These are phyloP conservation scores for Chloranthus sessilifolius DNA, from an alignment of 164 flowering plant species.

Conservation along the genomic window DNA sequence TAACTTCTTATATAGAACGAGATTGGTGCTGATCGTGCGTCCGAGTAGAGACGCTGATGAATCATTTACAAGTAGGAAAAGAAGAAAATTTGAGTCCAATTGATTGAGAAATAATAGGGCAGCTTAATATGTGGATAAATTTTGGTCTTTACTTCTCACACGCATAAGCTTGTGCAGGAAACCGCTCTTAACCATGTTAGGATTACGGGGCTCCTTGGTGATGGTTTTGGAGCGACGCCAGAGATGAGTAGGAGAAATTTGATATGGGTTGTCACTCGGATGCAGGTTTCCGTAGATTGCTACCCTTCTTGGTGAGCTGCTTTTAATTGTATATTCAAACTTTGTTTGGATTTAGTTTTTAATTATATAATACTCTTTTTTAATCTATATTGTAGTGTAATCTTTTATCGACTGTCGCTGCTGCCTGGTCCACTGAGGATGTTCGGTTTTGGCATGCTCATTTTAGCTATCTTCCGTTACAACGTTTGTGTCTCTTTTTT, in stretches of 20 bases:
- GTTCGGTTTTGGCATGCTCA: too few relatives aligned
- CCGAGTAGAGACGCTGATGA: conserved; percentile 95
- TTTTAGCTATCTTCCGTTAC: too few relatives aligned
- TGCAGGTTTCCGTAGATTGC: conserved; percentile 84
- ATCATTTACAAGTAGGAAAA: conserved; percentile 84
- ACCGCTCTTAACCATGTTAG: conserved; percentile 93
- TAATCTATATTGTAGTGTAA: too few relatives aligned
- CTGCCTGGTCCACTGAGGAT: too few relatives aligned
- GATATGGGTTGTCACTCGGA: conserved; percentile 91
- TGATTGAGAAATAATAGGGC: neutral
- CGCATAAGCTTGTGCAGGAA: conserved; percentile 42
- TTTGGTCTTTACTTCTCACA: neutral
- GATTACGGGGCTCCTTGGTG: conserved; percentile 74
- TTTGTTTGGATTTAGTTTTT: too few relatives aligned
- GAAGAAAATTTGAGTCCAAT: neutral
- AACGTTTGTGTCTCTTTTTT: too few relatives aligned
- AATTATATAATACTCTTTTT: too few relatives aligned
- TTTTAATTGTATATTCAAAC: too few relatives aligned
- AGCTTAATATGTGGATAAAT: neutral
- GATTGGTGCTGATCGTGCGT: conserved; percentile 90
- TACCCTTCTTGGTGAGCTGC: conserved; percentile 87
- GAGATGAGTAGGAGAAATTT: conserved; percentile 84
- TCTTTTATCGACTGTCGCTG: too few relatives aligned
- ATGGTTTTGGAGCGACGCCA: conserved; percentile 96
- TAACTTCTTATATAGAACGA: too few relatives aligned